Base-by-base conservation (phyloP, 495 filamentous ascomycete species). In the Penicillium bialowiezense region DNA sequence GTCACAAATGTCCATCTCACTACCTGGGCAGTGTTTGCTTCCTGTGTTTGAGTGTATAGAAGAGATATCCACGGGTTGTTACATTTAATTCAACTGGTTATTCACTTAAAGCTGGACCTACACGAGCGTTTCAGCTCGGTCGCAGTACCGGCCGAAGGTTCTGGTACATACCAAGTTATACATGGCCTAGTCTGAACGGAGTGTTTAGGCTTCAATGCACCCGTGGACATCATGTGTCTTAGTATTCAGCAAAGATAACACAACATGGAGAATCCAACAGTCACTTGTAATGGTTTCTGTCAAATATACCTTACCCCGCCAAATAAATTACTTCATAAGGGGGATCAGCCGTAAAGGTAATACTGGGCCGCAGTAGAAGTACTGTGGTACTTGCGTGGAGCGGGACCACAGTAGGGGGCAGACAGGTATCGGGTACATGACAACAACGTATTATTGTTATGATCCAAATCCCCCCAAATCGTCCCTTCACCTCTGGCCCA, bases 371-470 rank as follows among this genome's bases (percentile, higher is more conserved):
- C 40, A 28, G 48, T 33, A 19, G 24, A 51, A 51, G 48, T 51
- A 51, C 42, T 12, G 0, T 3, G 17, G 54, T 52, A 56, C 54
- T 32, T 52, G 9, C 5, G 21, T 5, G 15, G 9, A 51, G 41
- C 33, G 31, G 52, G 20, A 29, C 17, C 41, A 43, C 42, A 40
- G 24, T 31, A 44, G 10, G 48, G 12, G 32, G n/a, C n/a, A 19
- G 5, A 19, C 23, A 56, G 28, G 54, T 56, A 56, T 50, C 44
- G 7, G 44, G 31, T 52, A 56, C 54, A 47, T 35, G 39, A 44
- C 26, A 43, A 29, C 24, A 4, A 28, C 17, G 54, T 56, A 52
- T 56, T 55, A 51, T 48, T 59, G 57, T 63, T 62, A 55, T 67
- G 59, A 57, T 59, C 50, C 41, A 32, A 48, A 48, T 52, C 39